These are phyloP conservation scores for Insectozyma bohioensis DNA, from an alignment of 1,139 yeast genomes.

Conservation along the genomic window DNA sequence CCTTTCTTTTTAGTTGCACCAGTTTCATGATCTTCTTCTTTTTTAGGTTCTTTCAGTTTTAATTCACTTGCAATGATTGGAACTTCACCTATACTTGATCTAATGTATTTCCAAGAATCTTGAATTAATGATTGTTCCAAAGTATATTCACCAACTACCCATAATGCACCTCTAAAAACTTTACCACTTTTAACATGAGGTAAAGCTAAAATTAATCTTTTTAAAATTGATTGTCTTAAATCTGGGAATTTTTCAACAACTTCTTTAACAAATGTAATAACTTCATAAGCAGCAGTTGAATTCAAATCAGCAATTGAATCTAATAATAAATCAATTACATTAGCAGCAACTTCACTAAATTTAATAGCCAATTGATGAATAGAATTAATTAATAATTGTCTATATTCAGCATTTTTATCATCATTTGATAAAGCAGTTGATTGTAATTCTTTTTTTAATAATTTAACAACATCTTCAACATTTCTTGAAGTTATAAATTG, in stretches of 20 bases:
- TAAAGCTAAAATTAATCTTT: conserved; percentile 62
- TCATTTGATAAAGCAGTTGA: conserved; percentile 66
- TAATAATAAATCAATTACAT: conserved; percentile 82
- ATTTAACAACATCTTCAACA: conserved; percentile 89
- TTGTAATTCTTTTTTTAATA: conserved; percentile 87
- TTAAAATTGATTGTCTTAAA: conserved; percentile 65
- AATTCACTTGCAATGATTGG: conserved; percentile 82
- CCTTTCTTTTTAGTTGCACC: conserved; percentile 40
- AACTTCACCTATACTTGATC: conserved; percentile 84
- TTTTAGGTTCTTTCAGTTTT: conserved; percentile 47
- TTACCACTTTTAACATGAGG: conserved; percentile 79
- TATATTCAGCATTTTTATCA: conserved; percentile 81
- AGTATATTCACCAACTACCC: conserved; percentile 95
- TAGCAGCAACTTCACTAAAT: conserved; percentile 88
- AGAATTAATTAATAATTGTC: conserved; percentile 84
- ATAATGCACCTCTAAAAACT: conserved; percentile 88
- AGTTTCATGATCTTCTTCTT: conserved; percentile 25
- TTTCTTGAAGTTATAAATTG: conserved; percentile 82
- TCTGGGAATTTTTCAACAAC: conserved; percentile 91
- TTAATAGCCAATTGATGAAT: conserved; percentile 87
- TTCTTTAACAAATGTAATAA: conserved; percentile 85
- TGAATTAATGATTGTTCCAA: conserved; percentile 71
- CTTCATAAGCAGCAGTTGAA: conserved; percentile 85
- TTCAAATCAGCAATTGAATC: conserved; percentile 85
- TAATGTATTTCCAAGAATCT: conserved; percentile 83